Evolutionary conservation across 495 filamentous ascomycete genomes (phyloP).

Genomic region (Echria macrotheca): DNA sequence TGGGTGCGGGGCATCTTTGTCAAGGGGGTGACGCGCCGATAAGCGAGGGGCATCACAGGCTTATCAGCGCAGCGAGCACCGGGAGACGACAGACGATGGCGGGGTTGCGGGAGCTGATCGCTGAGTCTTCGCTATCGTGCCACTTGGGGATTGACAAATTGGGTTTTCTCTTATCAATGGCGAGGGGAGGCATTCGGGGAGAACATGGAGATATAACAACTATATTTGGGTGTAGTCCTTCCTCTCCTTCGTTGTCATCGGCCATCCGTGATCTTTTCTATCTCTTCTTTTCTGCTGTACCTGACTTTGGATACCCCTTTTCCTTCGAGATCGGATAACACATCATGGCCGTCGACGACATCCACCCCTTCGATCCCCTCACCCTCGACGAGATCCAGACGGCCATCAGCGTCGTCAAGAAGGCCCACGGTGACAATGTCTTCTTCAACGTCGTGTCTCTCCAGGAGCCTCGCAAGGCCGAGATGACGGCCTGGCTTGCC

Average conservation of each 20-base stretch:
- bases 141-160: too few species aligned
- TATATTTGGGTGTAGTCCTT: too few species aligned
- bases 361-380: slow-evolving; percentile 83
- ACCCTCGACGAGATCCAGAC: slow-evolving; percentile 70
- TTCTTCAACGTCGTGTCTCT: slow-evolving; percentile 89
- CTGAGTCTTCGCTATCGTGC: too few species aligned
- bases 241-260: too few species aligned
- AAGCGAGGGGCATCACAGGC: not conserved
- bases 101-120: too few species aligned
- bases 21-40: not conserved
- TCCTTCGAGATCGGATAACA: not conserved
- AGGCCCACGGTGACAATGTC: slow-evolving; percentile 60
- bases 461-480: slow-evolving; percentile 78
- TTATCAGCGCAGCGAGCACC: not conserved
- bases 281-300: too few species aligned
- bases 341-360: slow-evolving; percentile 2
- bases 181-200: too few species aligned
- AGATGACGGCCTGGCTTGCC: slow-evolving; percentile 79
- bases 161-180: too few species aligned
- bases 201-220: too few species aligned
- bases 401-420: slow-evolving; percentile 62
- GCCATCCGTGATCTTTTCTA: too few species aligned
- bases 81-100: too few species aligned
- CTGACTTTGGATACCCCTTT: not conserved
- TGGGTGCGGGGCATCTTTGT: slow-evolving; percentile 2